Conservation (phyloP, 1,284 basidiomycete genomes). For the Marasmius oreades region DNA sequence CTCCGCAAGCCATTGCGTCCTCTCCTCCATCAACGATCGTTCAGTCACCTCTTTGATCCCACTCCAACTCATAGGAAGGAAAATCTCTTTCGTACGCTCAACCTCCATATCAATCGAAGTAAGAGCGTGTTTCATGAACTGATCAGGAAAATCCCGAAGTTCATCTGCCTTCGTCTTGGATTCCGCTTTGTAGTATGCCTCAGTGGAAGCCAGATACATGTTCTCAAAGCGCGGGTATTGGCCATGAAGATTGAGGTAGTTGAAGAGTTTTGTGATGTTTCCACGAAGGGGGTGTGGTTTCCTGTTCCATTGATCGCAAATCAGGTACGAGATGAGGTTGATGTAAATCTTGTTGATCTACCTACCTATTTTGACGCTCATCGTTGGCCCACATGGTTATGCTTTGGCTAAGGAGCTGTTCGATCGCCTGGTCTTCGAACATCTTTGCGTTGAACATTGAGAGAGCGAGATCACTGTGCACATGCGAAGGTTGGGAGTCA, state of each 20-base stretch:
- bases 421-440: slow-evolving; percentile 46
- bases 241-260: slow-evolving; percentile 50
- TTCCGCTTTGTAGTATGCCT: slow-evolving; percentile 51
- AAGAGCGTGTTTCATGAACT: slow-evolving; percentile 53
- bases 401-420: slow-evolving; percentile 42
- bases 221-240: slow-evolving; percentile 57
- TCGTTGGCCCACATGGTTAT: slow-evolving; percentile 51
- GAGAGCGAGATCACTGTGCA: slow-evolving; percentile 49
- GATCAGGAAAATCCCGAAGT: slow-evolving; percentile 41
- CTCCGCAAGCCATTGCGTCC: slow-evolving; percentile 55
- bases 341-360: not conserved
- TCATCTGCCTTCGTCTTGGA: slow-evolving; percentile 36
- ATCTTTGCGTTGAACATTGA: slow-evolving; percentile 45
- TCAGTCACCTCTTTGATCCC: slow-evolving; percentile 49
- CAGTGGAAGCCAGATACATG: slow-evolving; percentile 45
- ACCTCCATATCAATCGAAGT: slow-evolving; percentile 53
- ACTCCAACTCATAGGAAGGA: slow-evolving; percentile 48
- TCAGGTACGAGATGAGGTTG: not conserved
- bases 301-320: slow-evolving; percentile 17
- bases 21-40: slow-evolving; percentile 49
- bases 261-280: slow-evolving; percentile 45
- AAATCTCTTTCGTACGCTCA: slow-evolving; percentile 45
- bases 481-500: not conserved
- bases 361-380: slow-evolving; percentile 50
- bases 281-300: slow-evolving; percentile 28